Percentiles rank a stretch among this genome's conserved stretches.
Conservation (phyloP, 2,329 filamentous ascomycete genomes). For the Neonectria sp. region DNA sequence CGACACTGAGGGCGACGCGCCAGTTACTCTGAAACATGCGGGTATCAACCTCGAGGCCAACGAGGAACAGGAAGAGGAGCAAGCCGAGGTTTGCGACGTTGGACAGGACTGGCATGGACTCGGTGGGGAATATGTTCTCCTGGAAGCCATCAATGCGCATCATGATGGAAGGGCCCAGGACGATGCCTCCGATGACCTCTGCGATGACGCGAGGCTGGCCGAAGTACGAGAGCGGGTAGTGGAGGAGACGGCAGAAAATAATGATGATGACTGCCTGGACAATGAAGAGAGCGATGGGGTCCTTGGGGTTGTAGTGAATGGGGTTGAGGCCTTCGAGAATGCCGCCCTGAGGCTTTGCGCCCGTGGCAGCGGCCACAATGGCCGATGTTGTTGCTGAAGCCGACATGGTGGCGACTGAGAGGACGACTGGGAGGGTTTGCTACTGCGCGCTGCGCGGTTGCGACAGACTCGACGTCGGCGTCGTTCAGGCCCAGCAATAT, state of each 20-base stretch:
- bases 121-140: conserved; percentile 80
- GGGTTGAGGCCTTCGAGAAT: conserved; percentile 81
- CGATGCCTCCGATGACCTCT: conserved; percentile 87
- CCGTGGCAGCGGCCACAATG: conserved; percentile 49
- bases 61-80: conserved; percentile 88
- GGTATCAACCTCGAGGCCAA: conserved; percentile 89
- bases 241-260: conserved; percentile 68
- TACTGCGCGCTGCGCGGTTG: background rate
- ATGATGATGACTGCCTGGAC: conserved; percentile 61
- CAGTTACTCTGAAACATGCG: conserved; percentile 85
- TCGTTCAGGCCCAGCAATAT: background rate
- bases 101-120: conserved; percentile 81
- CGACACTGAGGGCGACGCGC: conserved; percentile 83
- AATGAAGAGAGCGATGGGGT: conserved; percentile 72
- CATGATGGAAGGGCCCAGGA: conserved; percentile 90
- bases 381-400: conserved; percentile 42
- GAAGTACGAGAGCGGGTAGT: conserved; percentile 83
- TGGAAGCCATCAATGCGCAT: conserved; percentile 87
- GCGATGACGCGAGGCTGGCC: conserved; percentile 88
- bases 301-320: conserved; percentile 76
- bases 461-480: background rate
- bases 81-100: conserved; percentile 88
- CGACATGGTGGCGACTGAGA: conserved; percentile 33
- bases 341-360: conserved; percentile 66
- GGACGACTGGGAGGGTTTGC: background rate